Percentiles rank a stretch among this genome's conserved stretches.
Conservation (phyloP, 768 basidiomycete species). For the Lentinula sp. region DNA sequence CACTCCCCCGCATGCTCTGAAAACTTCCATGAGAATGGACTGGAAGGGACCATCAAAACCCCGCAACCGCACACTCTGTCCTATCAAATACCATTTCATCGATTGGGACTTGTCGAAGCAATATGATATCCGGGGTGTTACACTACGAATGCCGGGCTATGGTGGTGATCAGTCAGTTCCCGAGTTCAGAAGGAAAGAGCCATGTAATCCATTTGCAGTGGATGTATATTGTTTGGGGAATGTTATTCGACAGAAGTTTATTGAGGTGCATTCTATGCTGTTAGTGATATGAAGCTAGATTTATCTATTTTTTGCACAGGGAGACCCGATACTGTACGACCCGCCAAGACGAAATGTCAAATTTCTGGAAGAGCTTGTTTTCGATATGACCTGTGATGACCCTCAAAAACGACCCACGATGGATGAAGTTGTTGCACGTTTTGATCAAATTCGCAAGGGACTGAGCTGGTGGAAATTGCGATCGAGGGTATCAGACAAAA, state of each 20-base stretch:
- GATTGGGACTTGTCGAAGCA: conserved; percentile 25
- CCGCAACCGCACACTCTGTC: conserved; percentile 20
- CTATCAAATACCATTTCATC: conserved; percentile 18
- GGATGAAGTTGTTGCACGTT: conserved; percentile 21
- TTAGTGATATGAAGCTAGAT: neutral
- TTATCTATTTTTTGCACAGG: neutral
- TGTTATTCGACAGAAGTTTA: conserved; percentile 15
- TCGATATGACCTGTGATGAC: conserved; percentile 25
- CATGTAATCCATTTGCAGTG: conserved; percentile 32
- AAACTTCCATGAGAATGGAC: neutral
- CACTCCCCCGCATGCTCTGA: neutral
- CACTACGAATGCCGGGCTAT: conserved; percentile 20
- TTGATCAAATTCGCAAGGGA: conserved; percentile 12
- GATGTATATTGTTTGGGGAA: conserved; percentile 43
- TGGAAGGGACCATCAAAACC: conserved; percentile 8
- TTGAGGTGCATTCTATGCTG: neutral
- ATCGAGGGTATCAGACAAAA: conserved; percentile 14
- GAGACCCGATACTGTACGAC: neutral
- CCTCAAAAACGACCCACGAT: conserved; percentile 25
- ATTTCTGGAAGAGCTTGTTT: conserved; percentile 27
- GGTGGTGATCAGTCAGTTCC: conserved; percentile 39
- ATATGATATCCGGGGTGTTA: conserved; percentile 18
- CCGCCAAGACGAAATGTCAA: conserved; percentile 2
- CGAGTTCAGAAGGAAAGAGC: conserved; percentile 21
- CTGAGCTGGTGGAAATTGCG: conserved; percentile 21